Evolutionary conservation across 179 eudicot species (phyloP), one percentile per base, ranked within the genome.

Genomic region (Amaranthus tricolor): DNA sequence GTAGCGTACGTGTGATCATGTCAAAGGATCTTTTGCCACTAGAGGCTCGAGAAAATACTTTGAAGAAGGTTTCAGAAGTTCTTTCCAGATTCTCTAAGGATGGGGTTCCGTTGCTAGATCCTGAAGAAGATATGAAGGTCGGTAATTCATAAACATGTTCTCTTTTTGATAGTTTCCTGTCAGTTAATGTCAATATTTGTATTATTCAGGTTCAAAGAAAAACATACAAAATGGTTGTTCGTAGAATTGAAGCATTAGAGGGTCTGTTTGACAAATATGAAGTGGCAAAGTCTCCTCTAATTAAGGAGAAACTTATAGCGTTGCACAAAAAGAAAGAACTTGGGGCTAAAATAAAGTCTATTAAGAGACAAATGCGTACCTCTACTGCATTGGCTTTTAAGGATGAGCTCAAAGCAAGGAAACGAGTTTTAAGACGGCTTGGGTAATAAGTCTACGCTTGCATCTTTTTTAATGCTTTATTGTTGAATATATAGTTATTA

Each of bases 101-200:
- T 54, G 98, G 94, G 72, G 81, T 90, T 76, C 98, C 98, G 66
- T 86, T 86, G 69, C 84, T 94, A 66, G 97, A 92, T 81, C 97
- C 97, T 68, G 90, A 92, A 86, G 97, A 90, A 88, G 98, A 94
- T 88, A 88, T 94, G 97, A 92, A 94, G 92, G 98, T 90, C 59
- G 14, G 54, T 51, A 54, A 10, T 13, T 52, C n/a, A n/a, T 6
- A 44, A 57, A 50, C 12, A 66, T 62, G 16, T 8, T 24, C 9
- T 43, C 17, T 65, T 76, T 10, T 11, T 75, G 70, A 60, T 60
- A 9, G 7, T 53, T 43, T 7, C 45, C 31, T 51, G 49, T 43
- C 71, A 44, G 31, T 64, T 74, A n/a, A 56, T 67, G 21, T 45
- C n/a, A 31, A 64, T 31, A 17, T 82, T 20, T 76, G 51, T 71